These are phyloP conservation scores for Lunularia cruciata DNA, from an alignment of 225 moss, liverwort and hornwort genomes.

Conservation along the genomic window DNA sequence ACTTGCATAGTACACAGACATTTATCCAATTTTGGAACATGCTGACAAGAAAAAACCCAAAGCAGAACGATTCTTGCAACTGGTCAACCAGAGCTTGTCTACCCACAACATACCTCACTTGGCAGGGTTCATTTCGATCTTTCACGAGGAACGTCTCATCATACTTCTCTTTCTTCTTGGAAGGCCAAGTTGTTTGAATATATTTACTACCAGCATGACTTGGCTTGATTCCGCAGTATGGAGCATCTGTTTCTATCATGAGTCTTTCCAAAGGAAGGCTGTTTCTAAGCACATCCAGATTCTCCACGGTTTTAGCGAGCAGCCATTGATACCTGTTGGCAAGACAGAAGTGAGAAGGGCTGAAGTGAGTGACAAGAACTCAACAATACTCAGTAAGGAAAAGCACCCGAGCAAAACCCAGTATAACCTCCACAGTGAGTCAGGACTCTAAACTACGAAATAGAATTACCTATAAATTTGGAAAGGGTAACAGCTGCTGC, in stretches of 20 bases:
- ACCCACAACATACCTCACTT: slow-evolving; percentile 57
- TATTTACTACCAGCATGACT: slow-evolving; percentile 78
- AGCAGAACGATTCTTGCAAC: not conserved
- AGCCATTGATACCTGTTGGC: slow-evolving; percentile 87
- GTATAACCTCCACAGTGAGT: not conserved
- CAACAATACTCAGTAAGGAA: too few relatives aligned
- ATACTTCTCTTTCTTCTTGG: slow-evolving; percentile 91
- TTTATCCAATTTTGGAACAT: not conserved
- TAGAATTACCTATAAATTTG: slow-evolving; percentile 55
- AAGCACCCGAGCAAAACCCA: too few relatives aligned
- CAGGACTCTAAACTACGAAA: not conserved
- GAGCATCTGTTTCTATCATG: slow-evolving; percentile 97
- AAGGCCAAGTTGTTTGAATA: slow-evolving; percentile 81
- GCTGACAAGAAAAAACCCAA: too few relatives aligned
- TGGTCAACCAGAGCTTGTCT: not conserved
- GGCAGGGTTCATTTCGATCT: slow-evolving; percentile 94
- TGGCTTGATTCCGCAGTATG: slow-evolving; percentile 92
- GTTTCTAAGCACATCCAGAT: slow-evolving; percentile 69
- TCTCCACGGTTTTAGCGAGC: slow-evolving; percentile 88
- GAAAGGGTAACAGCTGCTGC: slow-evolving; percentile 66
- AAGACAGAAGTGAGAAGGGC: too few relatives aligned
- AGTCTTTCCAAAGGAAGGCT: slow-evolving; percentile 71
- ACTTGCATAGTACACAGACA: not conserved
- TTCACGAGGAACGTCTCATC: slow-evolving; percentile 68
- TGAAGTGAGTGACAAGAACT: too few relatives aligned